Conservation (phyloP, 768 basidiomycete genomes). For the Kondoa malvinella region DNA sequence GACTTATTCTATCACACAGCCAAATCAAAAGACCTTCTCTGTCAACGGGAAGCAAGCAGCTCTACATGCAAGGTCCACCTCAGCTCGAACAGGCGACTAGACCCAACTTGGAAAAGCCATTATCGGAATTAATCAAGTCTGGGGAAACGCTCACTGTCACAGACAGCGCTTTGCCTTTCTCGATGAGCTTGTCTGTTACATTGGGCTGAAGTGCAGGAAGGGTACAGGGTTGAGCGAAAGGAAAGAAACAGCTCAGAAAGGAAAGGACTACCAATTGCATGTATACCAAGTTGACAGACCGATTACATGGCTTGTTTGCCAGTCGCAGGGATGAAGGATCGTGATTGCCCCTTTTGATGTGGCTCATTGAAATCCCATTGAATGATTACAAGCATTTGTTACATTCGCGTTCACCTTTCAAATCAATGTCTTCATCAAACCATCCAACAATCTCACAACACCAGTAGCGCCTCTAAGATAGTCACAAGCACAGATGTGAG, state of each 20-base stretch:
- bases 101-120: conserved; percentile 73
- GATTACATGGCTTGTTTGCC: no score
- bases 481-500: no score
- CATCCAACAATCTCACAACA: not conserved
- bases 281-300: no score
- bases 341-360: no score
- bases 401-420: not conserved
- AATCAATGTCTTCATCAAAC: not conserved
- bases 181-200: conserved; percentile 37
- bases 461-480: not conserved
- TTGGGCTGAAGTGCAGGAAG: conserved; percentile 16
- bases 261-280: no score
- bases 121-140: conserved; percentile 58
- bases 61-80: conserved; percentile 87
- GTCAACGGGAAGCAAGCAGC: conserved; percentile 52
- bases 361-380: no score
- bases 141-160: conserved; percentile 75
- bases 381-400: no score
- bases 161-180: conserved; percentile 75
- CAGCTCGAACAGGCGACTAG: conserved; percentile 75
- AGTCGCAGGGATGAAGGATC: no score
- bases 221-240: no score
- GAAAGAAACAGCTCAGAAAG: no score
- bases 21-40: conserved; percentile 95
- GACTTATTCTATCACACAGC: conserved; percentile 35